phyloP scores from a whole-genome alignment of 2,329 filamentous ascomycete species.

The Colletotrichum euphorbiae region DNA sequence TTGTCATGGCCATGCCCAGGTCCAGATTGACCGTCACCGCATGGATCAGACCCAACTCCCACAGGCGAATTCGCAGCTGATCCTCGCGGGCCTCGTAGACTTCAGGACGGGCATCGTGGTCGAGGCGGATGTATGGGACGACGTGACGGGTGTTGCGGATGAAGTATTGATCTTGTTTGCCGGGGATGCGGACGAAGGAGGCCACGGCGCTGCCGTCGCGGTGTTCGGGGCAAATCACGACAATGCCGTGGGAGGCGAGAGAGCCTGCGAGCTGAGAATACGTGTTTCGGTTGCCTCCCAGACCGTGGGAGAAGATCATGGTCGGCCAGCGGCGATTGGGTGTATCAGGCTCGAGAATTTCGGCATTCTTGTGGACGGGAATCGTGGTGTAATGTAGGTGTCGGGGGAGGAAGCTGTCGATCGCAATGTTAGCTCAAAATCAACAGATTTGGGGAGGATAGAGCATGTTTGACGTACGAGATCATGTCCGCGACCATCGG shows the following conservation, averaged over 20 bases:
- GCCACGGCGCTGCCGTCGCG: conserved; percentile 83
- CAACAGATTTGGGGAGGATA: neutral
- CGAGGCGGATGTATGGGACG: conserved; percentile 63
- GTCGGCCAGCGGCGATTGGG: conserved; percentile 76
- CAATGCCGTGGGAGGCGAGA: conserved; percentile 82
- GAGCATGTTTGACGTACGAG: conserved; percentile 59
- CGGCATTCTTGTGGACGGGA: conserved; percentile 78
- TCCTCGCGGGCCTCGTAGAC: conserved; percentile 75
- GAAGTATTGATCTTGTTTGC: conserved; percentile 55
- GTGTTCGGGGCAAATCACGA: conserved; percentile 86
- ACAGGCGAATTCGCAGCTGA: conserved; percentile 80
- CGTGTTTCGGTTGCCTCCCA: conserved; percentile 83
- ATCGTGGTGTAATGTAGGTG: conserved; percentile 80
- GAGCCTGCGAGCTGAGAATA: conserved; percentile 88
- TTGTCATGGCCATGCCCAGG: conserved; percentile 59
- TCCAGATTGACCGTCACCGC: conserved; percentile 77
- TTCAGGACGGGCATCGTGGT: conserved; percentile 74
- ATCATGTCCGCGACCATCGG: conserved; percentile 67
- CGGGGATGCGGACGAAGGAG: conserved; percentile 75
- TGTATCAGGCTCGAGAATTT: conserved; percentile 64
- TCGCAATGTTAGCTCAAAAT: neutral
- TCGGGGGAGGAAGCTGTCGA: conserved; percentile 71
- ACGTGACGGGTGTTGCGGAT: conserved; percentile 48
- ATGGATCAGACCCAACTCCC: conserved; percentile 80
- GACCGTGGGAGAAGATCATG: conserved; percentile 86